Percentiles rank a stretch among this genome's conserved stretches.
Conservation (phyloP, 1,139 yeast genomes). For the Tardiomyces digboiensis region DNA sequence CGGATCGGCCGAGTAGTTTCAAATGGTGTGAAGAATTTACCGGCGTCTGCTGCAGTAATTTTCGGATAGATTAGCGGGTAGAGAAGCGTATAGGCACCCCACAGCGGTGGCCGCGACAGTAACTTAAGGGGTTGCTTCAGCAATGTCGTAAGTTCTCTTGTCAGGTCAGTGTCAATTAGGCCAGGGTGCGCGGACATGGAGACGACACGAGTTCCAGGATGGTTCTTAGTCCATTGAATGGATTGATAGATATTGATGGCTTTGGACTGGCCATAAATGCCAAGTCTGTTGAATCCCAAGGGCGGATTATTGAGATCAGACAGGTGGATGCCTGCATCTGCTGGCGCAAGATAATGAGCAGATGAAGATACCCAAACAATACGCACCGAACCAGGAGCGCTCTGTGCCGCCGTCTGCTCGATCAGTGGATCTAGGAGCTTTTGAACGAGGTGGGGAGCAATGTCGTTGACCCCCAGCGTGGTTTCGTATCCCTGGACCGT, state of each 20-base stretch:
- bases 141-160: conserved; percentile 19
- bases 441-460: conserved; percentile 42
- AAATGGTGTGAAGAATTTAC: conserved; percentile 28
- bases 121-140: conserved; percentile 6
- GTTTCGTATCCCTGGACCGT: conserved; percentile 37
- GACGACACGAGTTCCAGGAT: conserved; percentile 27
- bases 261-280: conserved; percentile 22
- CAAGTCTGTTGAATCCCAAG: conserved; percentile 8
- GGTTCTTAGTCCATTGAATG: conserved; percentile 31
- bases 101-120: conserved; percentile 21
- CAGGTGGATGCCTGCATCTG: conserved; percentile 19
- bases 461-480: conserved; percentile 40
- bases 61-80: conserved; percentile 37
- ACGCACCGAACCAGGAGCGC: conserved; percentile 33
- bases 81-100: conserved; percentile 36
- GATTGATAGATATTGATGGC: conserved; percentile 30
- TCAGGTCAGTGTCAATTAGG: conserved; percentile 31
- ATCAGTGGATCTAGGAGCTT: conserved; percentile 36
- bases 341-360: conserved; percentile 37
- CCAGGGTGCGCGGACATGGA: conserved; percentile 42
- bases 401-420: conserved; percentile 23
- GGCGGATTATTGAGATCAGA: conserved; percentile 10
- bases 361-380: conserved; percentile 58
- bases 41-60: conserved; percentile 18
- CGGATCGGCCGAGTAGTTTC: conserved; percentile 25